These are phyloP conservation scores for Lindgomyces ingoldianus DNA, from an alignment of 495 filamentous ascomycete species.

Conservation along the genomic window DNA sequence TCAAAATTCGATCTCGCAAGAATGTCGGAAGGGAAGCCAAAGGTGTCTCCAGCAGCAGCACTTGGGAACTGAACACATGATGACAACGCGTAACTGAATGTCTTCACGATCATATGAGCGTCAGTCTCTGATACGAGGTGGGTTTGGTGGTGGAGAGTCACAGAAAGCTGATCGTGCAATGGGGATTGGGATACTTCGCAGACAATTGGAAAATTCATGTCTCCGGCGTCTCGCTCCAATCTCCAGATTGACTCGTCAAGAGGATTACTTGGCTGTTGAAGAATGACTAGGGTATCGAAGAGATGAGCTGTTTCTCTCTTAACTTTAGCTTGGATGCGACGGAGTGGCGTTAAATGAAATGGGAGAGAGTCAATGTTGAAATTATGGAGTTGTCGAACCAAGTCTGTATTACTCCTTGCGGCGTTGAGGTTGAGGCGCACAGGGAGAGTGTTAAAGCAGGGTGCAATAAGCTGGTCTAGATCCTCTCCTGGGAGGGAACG, in stretches of 20 bases:
- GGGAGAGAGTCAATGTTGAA: constrained; percentile 59
- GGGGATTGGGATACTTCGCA: constrained; percentile 64
- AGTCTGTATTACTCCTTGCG: constrained; percentile 51
- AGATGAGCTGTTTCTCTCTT: constrained; percentile 50
- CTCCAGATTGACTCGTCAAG: constrained; percentile 66
- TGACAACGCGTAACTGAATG: constrained; percentile 49
- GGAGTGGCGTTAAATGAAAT: constrained; percentile 69
- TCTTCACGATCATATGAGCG: constrained; percentile 48
- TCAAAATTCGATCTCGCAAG: constrained; percentile 25
- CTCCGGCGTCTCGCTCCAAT: constrained; percentile 64
- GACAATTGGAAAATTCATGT: constrained; percentile 74
- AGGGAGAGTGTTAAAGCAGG: constrained; percentile 88
- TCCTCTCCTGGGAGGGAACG: constrained; percentile 63
- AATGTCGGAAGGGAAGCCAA: constrained; percentile 25
- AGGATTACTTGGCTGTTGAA: constrained; percentile 57
- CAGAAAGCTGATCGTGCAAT: constrained; percentile 47
- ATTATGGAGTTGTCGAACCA: constrained; percentile 55
- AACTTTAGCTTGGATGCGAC: constrained; percentile 58
- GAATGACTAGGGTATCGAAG: constrained; percentile 75
- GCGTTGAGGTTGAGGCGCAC: constrained; percentile 59
- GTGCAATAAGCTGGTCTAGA: constrained; percentile 72
- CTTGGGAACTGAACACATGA: constrained; percentile 33
- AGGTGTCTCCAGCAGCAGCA: constrained; percentile 22
- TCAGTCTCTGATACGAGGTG: constrained; percentile 48
- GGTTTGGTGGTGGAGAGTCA: constrained; percentile 53